Conservation (phyloP, 495 filamentous ascomycete species). For the Neurospora sp. region DNA sequence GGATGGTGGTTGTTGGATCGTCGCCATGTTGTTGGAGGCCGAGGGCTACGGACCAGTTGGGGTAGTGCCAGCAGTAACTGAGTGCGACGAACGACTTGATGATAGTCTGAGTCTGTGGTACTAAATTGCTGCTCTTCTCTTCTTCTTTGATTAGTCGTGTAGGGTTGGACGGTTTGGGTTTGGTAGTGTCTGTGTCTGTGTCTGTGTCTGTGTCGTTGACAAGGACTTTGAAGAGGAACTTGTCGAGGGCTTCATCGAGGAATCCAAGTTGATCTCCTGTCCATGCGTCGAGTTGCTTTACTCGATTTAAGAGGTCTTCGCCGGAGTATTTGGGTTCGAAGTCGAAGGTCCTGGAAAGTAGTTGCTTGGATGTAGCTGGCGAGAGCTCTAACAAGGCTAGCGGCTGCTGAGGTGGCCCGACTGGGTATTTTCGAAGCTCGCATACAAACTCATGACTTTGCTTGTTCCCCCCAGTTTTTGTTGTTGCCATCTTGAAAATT, state of each 20-base stretch:
- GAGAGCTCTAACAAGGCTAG: background rate
- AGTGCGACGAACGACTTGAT: background rate
- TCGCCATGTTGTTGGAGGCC: background rate
- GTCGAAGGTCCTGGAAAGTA: background rate
- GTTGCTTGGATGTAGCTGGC: background rate
- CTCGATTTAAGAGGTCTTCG: background rate
- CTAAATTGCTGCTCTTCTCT: too few species aligned
- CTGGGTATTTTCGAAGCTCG: background rate
- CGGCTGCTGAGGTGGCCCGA: background rate
- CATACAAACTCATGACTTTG: background rate
- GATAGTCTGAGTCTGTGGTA: background rate
- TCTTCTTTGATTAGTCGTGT: background rate
- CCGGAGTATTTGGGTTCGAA: background rate
- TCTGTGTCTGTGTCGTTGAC: background rate
- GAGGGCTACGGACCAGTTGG: background rate
- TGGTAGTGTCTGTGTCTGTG: background rate
- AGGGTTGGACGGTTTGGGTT: background rate
- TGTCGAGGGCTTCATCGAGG: background rate
- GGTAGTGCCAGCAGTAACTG: conserved; percentile 2
- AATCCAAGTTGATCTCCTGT: background rate
- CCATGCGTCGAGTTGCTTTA: background rate
- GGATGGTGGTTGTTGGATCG: background rate
- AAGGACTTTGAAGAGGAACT: background rate
- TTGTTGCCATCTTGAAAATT: background rate
- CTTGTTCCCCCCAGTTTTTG: background rate